Evolutionary conservation across 495 filamentous ascomycete species (phyloP).

Genomic region (Opeltia flavorubescens): DNA sequence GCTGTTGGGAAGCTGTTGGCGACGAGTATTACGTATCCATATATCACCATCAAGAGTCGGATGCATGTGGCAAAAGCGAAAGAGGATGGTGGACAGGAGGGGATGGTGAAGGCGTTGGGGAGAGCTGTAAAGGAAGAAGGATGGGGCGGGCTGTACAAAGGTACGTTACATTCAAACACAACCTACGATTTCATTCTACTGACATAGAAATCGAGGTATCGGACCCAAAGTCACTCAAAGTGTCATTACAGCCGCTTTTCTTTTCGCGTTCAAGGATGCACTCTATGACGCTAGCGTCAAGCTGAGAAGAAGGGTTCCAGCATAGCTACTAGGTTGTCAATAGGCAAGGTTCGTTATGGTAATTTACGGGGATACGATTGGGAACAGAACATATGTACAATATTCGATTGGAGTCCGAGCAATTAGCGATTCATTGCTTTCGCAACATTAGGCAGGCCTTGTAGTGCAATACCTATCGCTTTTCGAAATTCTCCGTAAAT

Average conservation of each 20-base stretch:
- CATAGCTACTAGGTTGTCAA: constrained; percentile 14
- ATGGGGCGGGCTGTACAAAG: constrained; percentile 80
- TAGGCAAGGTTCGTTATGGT: neutral
- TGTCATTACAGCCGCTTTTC: constrained; percentile 86
- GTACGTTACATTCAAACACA: constrained; percentile 41
- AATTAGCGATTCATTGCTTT: too few relatives aligned
- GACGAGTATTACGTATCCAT: constrained; percentile 90
- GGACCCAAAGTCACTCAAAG: constrained; percentile 92
- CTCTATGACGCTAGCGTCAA: constrained; percentile 49
- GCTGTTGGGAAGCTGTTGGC: constrained; percentile 89
- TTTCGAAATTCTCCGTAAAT: too few relatives aligned
- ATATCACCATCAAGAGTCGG: constrained; percentile 92
- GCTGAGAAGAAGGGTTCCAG: constrained; percentile 34
- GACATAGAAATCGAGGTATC: constrained; percentile 44
- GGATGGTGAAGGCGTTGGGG: constrained; percentile 57
- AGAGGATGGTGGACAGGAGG: constrained; percentile 49
- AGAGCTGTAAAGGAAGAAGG: constrained; percentile 79
- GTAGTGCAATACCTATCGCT: too few relatives aligned
- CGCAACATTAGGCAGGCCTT: too few relatives aligned
- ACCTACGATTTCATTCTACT: neutral
- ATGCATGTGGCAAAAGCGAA: constrained; percentile 79
- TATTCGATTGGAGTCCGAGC: too few relatives aligned
- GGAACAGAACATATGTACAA: neutral
- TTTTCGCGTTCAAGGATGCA: constrained; percentile 97
- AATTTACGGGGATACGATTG: neutral